Percentiles rank a stretch among this genome's conserved stretches.
phyloP scores from a whole-genome alignment of 768 basidiomycete genomes.

The Gelatoporia subvermispora region DNA sequence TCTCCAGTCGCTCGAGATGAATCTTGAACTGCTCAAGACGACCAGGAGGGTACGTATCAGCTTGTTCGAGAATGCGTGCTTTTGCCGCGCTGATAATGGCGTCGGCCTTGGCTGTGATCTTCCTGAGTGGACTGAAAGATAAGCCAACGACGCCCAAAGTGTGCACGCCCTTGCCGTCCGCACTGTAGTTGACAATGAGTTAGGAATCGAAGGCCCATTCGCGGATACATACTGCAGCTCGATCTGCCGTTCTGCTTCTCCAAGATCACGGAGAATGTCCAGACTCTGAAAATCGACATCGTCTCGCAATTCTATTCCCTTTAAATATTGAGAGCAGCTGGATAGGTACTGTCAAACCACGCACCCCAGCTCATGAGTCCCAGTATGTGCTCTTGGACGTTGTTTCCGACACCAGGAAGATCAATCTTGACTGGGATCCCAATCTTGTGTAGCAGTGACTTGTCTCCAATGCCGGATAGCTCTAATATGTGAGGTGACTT shows the following conservation, averaged over 20 bases:
- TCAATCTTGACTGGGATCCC: constrained; percentile 37
- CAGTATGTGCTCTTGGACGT: constrained; percentile 47
- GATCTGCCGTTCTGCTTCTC: constrained; percentile 22
- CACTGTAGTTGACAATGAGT: constrained; percentile 10
- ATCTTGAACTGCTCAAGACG: constrained; percentile 37
- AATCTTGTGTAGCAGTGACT: constrained; percentile 33
- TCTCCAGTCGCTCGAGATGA: constrained; percentile 29
- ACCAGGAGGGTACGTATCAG: constrained; percentile 25
- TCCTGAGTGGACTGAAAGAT: constrained; percentile 15
- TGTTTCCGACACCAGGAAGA: constrained; percentile 46
- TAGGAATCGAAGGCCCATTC: background rate
- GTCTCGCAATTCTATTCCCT: constrained; percentile 22
- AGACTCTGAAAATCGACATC: constrained; percentile 23
- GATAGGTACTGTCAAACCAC: background rate
- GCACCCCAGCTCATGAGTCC: constrained; percentile 23
- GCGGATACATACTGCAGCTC: constrained; percentile 27
- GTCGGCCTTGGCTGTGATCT: constrained; percentile 17
- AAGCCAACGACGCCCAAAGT: constrained; percentile 24
- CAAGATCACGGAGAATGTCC: constrained; percentile 27
- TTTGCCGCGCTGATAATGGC: constrained; percentile 21
- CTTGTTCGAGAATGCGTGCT: constrained; percentile 18
- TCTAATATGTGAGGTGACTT: constrained; percentile 44
- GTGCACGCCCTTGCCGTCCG: constrained; percentile 20
- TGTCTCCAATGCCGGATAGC: constrained; percentile 52
- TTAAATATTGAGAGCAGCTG: too few species aligned